Evolutionary conservation across 1,284 basidiomycete species (phyloP), one percentile per base, ranked within the genome.

Genomic region (Apiotrichum brassicae): DNA sequence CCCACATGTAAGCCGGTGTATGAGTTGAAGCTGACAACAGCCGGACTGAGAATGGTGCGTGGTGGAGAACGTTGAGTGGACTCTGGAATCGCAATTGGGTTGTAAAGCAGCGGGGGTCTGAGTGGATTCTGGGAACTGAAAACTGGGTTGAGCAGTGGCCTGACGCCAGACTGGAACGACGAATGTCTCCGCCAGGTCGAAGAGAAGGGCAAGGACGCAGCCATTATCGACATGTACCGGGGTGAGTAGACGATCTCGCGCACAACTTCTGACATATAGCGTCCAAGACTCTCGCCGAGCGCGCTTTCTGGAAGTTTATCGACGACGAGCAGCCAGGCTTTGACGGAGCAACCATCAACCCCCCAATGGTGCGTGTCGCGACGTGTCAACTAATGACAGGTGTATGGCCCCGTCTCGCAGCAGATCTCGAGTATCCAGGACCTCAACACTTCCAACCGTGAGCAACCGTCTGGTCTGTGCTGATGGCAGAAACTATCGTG

Each of bases 201-300:
- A 57, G 70, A 76, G 53, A 74, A 78, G 48, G 81, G 83, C 13
- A 65, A 64, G 18, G 75, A 76, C 14, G 78, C 81, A 1, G 43
- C 69, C 2, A 57, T 59, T 1, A 49, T 64, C 7, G 64, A 71
- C 37, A 81, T 79, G 61, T 86, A 68, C 75, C 37, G 79, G 78
- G 50, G 57, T 53, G 38, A 51, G 46, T 50, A 5, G 4, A 6
- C 20, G 34, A 18, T 34, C n/a, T 34, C 28, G 7, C 8, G 8
- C 14, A 14, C 8, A 34, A 34, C 18, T 16, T 40, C 12, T 62
- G 57, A 47, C 41, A 41, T 26, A 14, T 38, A 23, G 30, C 19
- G 13, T 13, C 23, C 48, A 88, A 89, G 75, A 81, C 79, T 5
- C 72, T 88, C 2, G 85, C 86, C 2, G 86, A 90, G 63, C 32